Conservation (phyloP, 2,329 filamentous ascomycete genomes). For the Zarea fungicola region DNA sequence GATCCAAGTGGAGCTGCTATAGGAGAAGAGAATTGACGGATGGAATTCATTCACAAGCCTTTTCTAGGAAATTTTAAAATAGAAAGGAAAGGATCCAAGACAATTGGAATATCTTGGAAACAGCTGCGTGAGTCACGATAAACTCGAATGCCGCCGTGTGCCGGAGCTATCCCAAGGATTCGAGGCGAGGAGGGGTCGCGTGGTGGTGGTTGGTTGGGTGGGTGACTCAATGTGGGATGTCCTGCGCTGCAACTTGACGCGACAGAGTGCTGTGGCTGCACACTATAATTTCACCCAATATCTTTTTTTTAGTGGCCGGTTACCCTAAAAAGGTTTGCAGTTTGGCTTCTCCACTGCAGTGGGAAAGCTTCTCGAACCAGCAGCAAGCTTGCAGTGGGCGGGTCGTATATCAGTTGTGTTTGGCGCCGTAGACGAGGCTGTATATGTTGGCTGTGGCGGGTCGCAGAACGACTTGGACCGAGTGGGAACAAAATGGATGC, state of each 20-base stretch:
- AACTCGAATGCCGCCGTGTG: background rate
- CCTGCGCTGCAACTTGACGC: background rate
- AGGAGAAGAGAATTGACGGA: background rate
- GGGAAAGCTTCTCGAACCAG: background rate
- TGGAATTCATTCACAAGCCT: slow-evolving; percentile 9
- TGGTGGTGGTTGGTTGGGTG: slow-evolving; percentile 1
- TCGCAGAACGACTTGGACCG: background rate
- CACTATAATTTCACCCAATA: slow-evolving; percentile 4
- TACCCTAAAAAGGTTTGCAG: background rate
- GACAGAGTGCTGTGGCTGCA: background rate
- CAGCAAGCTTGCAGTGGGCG: background rate
- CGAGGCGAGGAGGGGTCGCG: slow-evolving; percentile 7
- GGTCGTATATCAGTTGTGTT: background rate
- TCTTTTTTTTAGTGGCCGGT: background rate
- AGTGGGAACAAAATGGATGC: background rate
- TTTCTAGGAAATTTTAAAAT: background rate
- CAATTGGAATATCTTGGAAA: background rate
- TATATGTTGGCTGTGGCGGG: background rate
- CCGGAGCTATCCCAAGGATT: background rate
- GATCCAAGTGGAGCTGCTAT: slow-evolving; percentile 5
- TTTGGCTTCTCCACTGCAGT: slow-evolving; percentile 4
- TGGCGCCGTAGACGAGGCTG: background rate
- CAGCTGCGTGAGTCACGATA: slow-evolving; percentile 7
- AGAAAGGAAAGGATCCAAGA: background rate
- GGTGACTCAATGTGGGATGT: slow-evolving; percentile 6